These are phyloP conservation scores for Polyporus tsugae DNA, from an alignment of 1,284 basidiomycete species.

Conservation along the genomic window DNA sequence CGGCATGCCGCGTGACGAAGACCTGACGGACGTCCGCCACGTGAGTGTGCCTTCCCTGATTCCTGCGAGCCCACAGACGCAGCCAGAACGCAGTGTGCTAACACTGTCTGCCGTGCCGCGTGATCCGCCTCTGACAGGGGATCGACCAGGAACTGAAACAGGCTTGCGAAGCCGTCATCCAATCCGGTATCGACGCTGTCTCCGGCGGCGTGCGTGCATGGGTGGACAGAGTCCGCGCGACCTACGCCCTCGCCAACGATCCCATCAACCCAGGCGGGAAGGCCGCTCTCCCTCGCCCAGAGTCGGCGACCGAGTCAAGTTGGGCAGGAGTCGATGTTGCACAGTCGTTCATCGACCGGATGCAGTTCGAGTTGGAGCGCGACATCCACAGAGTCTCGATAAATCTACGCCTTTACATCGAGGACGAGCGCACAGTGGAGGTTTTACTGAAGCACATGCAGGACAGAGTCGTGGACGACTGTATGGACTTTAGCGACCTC, in stretches of 20 bases:
- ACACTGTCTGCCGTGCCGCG: conserved; percentile 14
- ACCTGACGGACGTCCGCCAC: conserved; percentile 67
- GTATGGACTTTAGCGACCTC: conserved; percentile 70
- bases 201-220: conserved; percentile 66
- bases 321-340: conserved; percentile 60
- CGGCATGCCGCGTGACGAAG: conserved; percentile 68
- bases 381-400: conserved; percentile 64
- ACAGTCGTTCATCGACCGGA: conserved; percentile 55
- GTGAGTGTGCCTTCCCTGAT: conserved; percentile 49
- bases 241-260: conserved; percentile 36
- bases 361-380: conserved; percentile 62
- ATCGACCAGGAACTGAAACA: conserved; percentile 86
- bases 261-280: conserved; percentile 32
- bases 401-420: conserved; percentile 77
- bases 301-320: conserved; percentile 32
- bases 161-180: conserved; percentile 85
- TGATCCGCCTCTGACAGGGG: conserved; percentile 54
- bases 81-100: conserved; percentile 9
- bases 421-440: conserved; percentile 78
- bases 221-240: conserved; percentile 56
- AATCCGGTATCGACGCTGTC: conserved; percentile 61
- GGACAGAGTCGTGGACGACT: conserved; percentile 78
- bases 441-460: conserved; percentile 81
- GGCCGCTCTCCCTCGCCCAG: conserved; percentile 30
- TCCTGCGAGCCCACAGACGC: conserved; percentile 14